These are phyloP conservation scores for Closterium sp. DNA, from an alignment of 139 green algal species.

Conservation along the genomic window DNA sequence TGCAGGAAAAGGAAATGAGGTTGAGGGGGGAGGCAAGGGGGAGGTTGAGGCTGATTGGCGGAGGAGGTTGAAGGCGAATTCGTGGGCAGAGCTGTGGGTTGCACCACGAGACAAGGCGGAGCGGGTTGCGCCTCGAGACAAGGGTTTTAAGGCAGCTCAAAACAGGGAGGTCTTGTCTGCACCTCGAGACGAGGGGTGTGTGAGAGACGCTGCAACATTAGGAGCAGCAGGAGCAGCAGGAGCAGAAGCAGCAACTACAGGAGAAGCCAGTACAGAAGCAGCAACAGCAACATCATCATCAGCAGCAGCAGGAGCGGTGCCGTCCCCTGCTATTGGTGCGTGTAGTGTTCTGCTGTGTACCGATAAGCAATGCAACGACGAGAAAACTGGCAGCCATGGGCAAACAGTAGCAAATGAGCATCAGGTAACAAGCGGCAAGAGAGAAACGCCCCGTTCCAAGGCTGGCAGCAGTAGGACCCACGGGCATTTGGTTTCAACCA, in stretches of 20 bases:
- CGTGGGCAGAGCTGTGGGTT: neutral
- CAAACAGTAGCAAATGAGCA: neutral
- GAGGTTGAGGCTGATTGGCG: neutral
- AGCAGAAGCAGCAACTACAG: neutral
- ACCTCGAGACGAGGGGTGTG: neutral
- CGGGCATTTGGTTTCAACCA: neutral
- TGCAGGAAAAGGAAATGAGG: neutral
- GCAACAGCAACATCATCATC: neutral
- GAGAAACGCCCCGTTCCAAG: neutral
- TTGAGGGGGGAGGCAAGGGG: neutral
- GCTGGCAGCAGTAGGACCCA: neutral
- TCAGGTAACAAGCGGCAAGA: neutral
- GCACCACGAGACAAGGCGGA: too few species aligned
- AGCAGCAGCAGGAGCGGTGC: neutral
- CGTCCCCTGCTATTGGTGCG: neutral
- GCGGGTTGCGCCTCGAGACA: neutral
- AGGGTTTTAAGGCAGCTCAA: too few species aligned
- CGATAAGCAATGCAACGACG: neutral
- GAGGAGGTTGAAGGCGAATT: neutral
- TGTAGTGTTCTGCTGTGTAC: neutral
- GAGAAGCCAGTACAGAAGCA: neutral
- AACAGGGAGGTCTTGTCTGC: too few species aligned
- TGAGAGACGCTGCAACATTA: neutral
- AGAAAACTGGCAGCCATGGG: neutral
- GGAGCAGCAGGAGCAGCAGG: neutral